Percentiles rank a stretch among this genome's conserved stretches.
Evolutionary conservation across 2,329 filamentous ascomycete species (phyloP).

Genomic region (Cytospora paraplurivora): DNA sequence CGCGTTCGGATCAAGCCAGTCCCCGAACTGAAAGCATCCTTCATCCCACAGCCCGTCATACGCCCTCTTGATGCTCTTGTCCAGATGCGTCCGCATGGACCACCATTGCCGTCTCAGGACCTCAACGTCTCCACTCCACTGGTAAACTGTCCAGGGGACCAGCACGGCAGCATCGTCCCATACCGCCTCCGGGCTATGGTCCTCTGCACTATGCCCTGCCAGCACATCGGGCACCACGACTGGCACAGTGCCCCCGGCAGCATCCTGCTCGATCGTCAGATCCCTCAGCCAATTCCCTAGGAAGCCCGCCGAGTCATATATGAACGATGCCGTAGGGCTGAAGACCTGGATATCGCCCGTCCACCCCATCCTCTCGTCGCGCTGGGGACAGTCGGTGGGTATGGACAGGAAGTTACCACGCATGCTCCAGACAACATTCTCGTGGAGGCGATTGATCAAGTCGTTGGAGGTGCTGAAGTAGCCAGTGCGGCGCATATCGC

Average conservation of each 20-base stretch:
- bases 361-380: conserved; percentile 58
- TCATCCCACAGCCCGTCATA: conserved; percentile 40
- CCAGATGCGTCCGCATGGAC: conserved; percentile 38
- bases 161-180: conserved; percentile 40
- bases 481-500: conserved; percentile 53
- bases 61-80: conserved; percentile 35
- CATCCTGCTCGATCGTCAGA: conserved; percentile 39
- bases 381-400: conserved; percentile 60
- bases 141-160: conserved; percentile 38
- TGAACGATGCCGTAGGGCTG: conserved; percentile 51
- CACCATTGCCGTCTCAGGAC: conserved; percentile 35
- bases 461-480: conserved; percentile 54
- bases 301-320: conserved; percentile 56
- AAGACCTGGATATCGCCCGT: conserved; percentile 55
- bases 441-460: conserved; percentile 55
- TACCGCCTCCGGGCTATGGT: conserved; percentile 35
- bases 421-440: conserved; percentile 59
- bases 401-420: conserved; percentile 59
- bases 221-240: conserved; percentile 39
- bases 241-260: conserved; percentile 40
- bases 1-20: conserved; percentile 46
- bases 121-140: conserved; percentile 34
- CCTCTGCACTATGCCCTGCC: conserved; percentile 26
- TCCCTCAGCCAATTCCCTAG: conserved; percentile 54
- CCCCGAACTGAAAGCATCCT: conserved; percentile 39